Base-by-base conservation (phyloP, 2,329 filamentous ascomycete genomes). In the Thermomyces lanuginosus region DNA sequence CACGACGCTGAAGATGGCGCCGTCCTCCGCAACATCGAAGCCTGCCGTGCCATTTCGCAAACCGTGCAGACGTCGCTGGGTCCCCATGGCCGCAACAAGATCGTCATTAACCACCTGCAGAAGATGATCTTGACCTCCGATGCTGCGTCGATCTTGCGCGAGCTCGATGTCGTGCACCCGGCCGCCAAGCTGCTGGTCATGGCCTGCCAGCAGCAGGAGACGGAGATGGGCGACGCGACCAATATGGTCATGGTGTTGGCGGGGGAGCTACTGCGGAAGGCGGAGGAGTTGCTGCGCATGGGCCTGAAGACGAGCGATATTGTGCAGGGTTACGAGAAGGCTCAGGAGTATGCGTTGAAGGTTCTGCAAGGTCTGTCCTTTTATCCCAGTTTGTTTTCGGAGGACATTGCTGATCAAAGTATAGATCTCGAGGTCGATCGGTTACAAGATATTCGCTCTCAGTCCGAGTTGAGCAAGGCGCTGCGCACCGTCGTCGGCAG, bases 41-140 rank as follows among this genome's bases (percentile, higher is more conserved):
- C 91, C 53, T 98, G 89, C 64, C 73, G 84, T 39, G 81, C 89
- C 41, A 95, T 98, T 57, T 75, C 89, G 32, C 80, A 79, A 46
- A 98, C 89, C 27, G 89, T 98, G 26, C 83, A 92, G 64, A 95
- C 89, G 31, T 95, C 89, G 23, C 70, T 98, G 18, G 91, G 89
- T 27, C 89, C 89, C 34, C 93, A 92, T 59, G 89, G 89, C 48
- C 80, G 89, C 58, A 98, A 98, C 68, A 98, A 98, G 66, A 84
- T 98, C 51, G 82, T 98, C 62, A 95, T 98, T 67, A 98, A 98
- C 66, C 91, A 98, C 62, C 69, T 98, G 37, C 82, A 92, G 58
- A 98, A 98, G 69, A 93, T 98, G 89, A 92, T 93, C 45, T 67
- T 98, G 39, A 98, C 91, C 43, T 95, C 84, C 34, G 89, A 98